Base-by-base conservation (phyloP, 805 yeast species). In the Wickerhamiella nectarea region DNA sequence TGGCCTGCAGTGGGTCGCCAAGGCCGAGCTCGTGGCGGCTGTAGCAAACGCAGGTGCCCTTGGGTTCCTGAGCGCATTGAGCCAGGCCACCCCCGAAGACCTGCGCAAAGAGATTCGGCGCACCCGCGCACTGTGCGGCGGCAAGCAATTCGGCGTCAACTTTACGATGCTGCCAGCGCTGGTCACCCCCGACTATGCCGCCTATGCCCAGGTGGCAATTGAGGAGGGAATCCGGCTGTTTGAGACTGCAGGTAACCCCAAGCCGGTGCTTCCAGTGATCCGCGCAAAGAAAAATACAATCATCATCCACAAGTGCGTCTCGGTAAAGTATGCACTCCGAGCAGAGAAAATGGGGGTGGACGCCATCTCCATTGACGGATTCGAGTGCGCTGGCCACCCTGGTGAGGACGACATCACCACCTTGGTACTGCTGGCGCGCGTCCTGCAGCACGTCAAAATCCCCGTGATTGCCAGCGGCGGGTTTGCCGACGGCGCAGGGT, bases 351-450 rank as follows among this genome's bases (percentile, higher is more conserved):
- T 54, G 14, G 62, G 62, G 9, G 62, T 56, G n/a, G 55, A 56
- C 25, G 57, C 58, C 34, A 48, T 59, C 41, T 52, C 59, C 15
- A 58, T 59, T 31, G 63, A 59, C 34, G 63, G 63, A 6, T 58
- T 56, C 35, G 60, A 58, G 47, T 58, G 62, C 41, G 63, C 63
- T 6, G 63, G 63, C 11, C 63, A 59, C 43, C 63, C 63, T 15
- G 63, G 63, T n/a, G 62, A 59, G 47, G 57, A 58, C 45, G 63
- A 53, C 26, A 41, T 59, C 26, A 46, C 57, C 38, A 46, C 56
- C 6, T 41, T 59, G 41, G 46, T 59, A 17, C 48, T 58, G 35
- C 50, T 58, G 19, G 51, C 55, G 17, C 46, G 56, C 20, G 55
- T 57, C 14, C 48, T 50, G n/a, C 56, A 55, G 45, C 53, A 29